Evolutionary conservation across 2,329 filamentous ascomycete genomes (phyloP), one percentile per base, ranked within the genome.

Genomic region (Aspergillaceae sp.): DNA sequence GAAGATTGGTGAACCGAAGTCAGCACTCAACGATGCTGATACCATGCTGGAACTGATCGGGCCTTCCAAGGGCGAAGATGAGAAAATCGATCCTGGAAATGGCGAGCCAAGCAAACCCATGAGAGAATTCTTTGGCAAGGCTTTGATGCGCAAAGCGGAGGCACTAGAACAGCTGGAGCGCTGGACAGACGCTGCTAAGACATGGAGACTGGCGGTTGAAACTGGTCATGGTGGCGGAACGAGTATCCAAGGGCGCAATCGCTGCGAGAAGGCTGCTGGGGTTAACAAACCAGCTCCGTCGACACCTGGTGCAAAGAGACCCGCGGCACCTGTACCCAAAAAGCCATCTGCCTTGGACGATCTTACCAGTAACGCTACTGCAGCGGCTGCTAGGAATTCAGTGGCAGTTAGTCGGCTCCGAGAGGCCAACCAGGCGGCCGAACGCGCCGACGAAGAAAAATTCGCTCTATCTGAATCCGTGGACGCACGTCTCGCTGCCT

Each of bases 91-190:
- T 19, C 73, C 95, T 0, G 76, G 74, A 27, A 76, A 74, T 26
- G 74, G 74, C n/a, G 77, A 82, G 32, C 76, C 83, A 46, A 72
- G 73, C 19, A 92, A 94, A 55, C 84, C 91, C 41, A 94, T 98
- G 87, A 85, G 81, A 52, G 90, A 95, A 11, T 86, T 95, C 51
- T 97, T 86, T 61, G 90, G 88, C 44, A 98, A 97, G 66, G 91
- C 91, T 0, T 72, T 97, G 29, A 91, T 87, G 70, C 84, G 92
- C 45, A 97, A 97, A 71, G 92, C 92, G 1, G 92, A 98, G 68
- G 92, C 89, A 1, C 75, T 97, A 5, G 92, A 98, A 66, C 86
- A 95, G 61, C 84, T 98, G 75, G 92, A 98, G 70, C 87, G 85
- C 62, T 98, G 91, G 91, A 69, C 72, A 2, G 91, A 97, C 43